Evolutionary conservation across 1,139 yeast species (phyloP).

Genomic region (Diutina rugosa): DNA sequence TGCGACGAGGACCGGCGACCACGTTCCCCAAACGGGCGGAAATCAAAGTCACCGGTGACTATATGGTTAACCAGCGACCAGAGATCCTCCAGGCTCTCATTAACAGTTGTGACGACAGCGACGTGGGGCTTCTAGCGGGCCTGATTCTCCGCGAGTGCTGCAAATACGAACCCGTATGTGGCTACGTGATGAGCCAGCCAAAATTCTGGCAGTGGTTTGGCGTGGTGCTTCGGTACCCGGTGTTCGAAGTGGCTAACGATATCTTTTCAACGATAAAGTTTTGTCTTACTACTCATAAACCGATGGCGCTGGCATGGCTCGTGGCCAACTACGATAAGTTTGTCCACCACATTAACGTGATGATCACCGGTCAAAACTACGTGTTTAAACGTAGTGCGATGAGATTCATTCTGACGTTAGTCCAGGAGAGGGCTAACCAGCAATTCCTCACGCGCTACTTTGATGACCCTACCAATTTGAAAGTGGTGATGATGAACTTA

Average conservation of each 20-base stretch:
- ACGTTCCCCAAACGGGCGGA: constrained; percentile 35
- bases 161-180: constrained; percentile 61
- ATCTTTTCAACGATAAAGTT: constrained; percentile 70
- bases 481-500: constrained; percentile 71
- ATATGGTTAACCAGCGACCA: constrained; percentile 49
- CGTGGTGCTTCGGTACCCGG: constrained; percentile 54
- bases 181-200: constrained; percentile 39
- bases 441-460: constrained; percentile 65
- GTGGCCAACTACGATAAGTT: constrained; percentile 40
- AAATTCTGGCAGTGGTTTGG: constrained; percentile 74
- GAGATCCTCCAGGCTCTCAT: constrained; percentile 50
- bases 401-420: constrained; percentile 61
- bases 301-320: constrained; percentile 59
- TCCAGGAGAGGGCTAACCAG: constrained; percentile 65
- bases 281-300: constrained; percentile 56
- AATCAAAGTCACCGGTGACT: constrained; percentile 80
- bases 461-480: constrained; percentile 69
- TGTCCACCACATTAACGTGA: constrained; percentile 46
- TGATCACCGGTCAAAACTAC: constrained; percentile 69
- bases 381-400: constrained; percentile 89
- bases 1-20: constrained; percentile 41
- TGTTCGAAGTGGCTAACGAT: constrained; percentile 86
- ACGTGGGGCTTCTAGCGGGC: constrained; percentile 65
- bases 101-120: constrained; percentile 59
- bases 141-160: constrained; percentile 77